These are phyloP conservation scores for Lodderomyces pseudojiufengensis DNA, from an alignment of 1,139 yeast species.

Conservation along the genomic window DNA sequence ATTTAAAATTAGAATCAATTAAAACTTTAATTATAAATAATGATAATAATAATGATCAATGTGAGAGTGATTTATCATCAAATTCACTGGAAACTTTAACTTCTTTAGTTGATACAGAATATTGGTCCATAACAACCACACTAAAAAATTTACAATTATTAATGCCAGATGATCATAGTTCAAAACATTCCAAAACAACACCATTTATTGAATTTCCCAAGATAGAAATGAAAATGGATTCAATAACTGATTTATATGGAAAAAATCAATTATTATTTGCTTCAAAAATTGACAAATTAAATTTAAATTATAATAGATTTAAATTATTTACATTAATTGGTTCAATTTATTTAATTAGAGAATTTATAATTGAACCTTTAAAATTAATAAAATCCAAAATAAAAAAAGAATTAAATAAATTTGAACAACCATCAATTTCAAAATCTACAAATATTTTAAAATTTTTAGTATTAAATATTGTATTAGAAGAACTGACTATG, in stretches of 20 bases:
- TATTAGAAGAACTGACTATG: constrained; percentile 23
- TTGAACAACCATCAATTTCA: constrained; percentile 6
- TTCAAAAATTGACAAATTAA: constrained; percentile 20
- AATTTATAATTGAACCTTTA: constrained; percentile 40
- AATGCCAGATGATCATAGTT: constrained; percentile 7
- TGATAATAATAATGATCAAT: constrained; percentile 4
- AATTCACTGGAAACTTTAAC: constrained; percentile 13
- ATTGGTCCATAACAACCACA: constrained; percentile 10
- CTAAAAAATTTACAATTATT: constrained; percentile 10
- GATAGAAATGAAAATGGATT: constrained; percentile 6
- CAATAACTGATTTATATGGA: constrained; percentile 6
- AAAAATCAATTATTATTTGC: constrained; percentile 12
- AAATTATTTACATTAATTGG: constrained; percentile 54
- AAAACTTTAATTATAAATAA: constrained; percentile 7
- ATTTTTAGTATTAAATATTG: constrained; percentile 16
- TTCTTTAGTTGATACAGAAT: constrained; percentile 7
- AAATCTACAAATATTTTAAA: constrained; percentile 7
- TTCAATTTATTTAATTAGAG: constrained; percentile 48
- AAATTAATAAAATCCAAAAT: constrained; percentile 21
- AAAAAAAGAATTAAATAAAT: constrained; percentile 17
- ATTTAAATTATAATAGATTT: constrained; percentile 41
- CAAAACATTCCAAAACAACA: constrained; percentile 5
- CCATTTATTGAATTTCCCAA: constrained; percentile 11
- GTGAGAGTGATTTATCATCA: constrained; percentile 4
- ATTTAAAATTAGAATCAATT: constrained; percentile 9